Conservation (phyloP, 768 basidiomycete genomes). For the Amylocystis lapponica region DNA sequence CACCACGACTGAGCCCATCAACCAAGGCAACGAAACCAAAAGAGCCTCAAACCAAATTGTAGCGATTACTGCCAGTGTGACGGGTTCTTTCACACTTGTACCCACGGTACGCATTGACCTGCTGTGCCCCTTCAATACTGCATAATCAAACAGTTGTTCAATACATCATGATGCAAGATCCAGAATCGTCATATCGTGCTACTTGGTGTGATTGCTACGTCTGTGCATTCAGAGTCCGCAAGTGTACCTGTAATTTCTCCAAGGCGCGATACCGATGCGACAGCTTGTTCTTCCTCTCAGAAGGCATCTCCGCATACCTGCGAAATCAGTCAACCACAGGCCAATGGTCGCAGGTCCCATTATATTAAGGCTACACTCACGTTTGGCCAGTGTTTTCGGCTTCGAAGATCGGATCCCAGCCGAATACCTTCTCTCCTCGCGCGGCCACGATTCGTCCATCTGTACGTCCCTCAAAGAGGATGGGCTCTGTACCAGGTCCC, state of each 20-base stretch:
- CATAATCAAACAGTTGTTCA: too few relatives aligned
- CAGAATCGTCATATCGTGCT: too few relatives aligned
- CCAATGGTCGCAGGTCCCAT: too few relatives aligned
- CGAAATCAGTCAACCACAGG: background rate
- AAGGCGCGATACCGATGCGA: slow-evolving; percentile 64
- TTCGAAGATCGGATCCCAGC: slow-evolving; percentile 89
- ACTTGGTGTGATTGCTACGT: background rate
- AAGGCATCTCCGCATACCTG: slow-evolving; percentile 67
- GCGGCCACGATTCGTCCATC: slow-evolving; percentile 87
- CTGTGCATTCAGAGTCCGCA: slow-evolving; percentile 18
- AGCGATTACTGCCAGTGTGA: background rate
- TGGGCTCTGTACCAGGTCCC: slow-evolving; percentile 73
- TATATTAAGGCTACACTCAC: slow-evolving; percentile 34
- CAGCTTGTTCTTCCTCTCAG: slow-evolving; percentile 55
- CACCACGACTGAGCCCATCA: too few relatives aligned
- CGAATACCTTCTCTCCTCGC: slow-evolving; percentile 72
- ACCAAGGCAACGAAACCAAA: background rate
- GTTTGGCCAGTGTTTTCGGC: slow-evolving; percentile 72
- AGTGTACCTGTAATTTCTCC: slow-evolving; percentile 44
- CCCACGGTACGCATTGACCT: too few relatives aligned
- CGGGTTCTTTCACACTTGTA: background rate
- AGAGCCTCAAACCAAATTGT: background rate
- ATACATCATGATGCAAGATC: background rate
- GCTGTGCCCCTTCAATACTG: too few relatives aligned
- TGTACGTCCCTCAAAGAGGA: slow-evolving; percentile 83